Evolutionary conservation across 495 filamentous ascomycete species (phyloP), one percentile per base, ranked within the genome.

Genomic region (Hypoxylon fragiforme): DNA sequence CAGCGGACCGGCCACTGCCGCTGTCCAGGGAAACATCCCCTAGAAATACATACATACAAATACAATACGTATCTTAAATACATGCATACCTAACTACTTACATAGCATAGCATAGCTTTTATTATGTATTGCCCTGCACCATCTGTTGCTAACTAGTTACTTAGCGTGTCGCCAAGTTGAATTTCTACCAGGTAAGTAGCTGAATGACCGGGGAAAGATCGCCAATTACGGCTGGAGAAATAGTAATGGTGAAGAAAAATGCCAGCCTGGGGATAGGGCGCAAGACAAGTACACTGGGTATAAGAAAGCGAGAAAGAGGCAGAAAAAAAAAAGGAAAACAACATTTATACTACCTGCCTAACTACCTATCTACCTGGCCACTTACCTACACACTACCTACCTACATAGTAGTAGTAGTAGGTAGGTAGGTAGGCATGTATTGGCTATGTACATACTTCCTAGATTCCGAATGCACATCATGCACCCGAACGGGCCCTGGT

Each of bases 391-490:
- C 11, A 30, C 26, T n/a, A n/a, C n/a, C n/a, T n/a, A n/a, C n/a
- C n/a, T n/a, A n/a, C n/a, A n/a, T n/a, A 9, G 24, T 28, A 28
- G 4, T 28, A 28, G 24, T n/a, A n/a, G 24, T 9, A 28, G 24
- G 24, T 28, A 28, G 24, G 24, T 28, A 28, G 24, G 24, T 28
- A n/a, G n/a, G n/a, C n/a, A n/a, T n/a, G n/a, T n/a, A n/a, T n/a
- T n/a, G 9, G 24, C 4, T 28, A 28, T 28, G 24, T 49, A 46
- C 7, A 3, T 13, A 13, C 37, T 62, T 39, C 47, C 41, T 53
- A 39, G 60, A 22, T 63, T 57, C 60, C 54, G 60, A 63, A 63
- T 63, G 60, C 60, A 63, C 60, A 63, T 63, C 60, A 63, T 63
- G 54, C 54, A 57, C 54, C 54, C 60, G 54, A 54, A 63, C 54